Evolutionary conservation across 345 rosid genomes (phyloP), one percentile per base, ranked within the genome.

Genomic region (Eucalyptus dawsonii): DNA sequence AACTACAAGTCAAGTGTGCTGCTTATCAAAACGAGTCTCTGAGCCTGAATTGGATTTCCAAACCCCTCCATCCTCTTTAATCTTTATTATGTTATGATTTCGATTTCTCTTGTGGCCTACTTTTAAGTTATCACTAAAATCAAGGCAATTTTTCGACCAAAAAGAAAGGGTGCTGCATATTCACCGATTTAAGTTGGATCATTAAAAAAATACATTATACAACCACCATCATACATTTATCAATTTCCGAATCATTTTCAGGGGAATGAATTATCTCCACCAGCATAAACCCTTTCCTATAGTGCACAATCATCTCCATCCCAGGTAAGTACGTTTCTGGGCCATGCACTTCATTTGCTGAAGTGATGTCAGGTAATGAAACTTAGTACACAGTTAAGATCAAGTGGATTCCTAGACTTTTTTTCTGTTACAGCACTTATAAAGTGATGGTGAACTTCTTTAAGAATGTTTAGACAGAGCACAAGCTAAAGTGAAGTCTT

Each of bases 201-300:
- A 19, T 72, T 37, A 14, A 11, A 17, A 72, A 72, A 34, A 12
- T 37, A 72, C 44, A 72, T 19, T 72, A 34, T 37, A 72, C 81
- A 76, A 76, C 83, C 27, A 19, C 83, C 45, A 19, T 6, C 42
- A 37, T 37, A 5, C 27, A 34, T 72, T 37, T 72, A 72, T 72
- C 25, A 76, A 76, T 76, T 37, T 76, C 83, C 47, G 3, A 31
- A 89, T 47, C 19, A 87, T 65, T 86, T 40, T 88, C 92, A 95
- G 96, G 88, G 96, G 96, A 90, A 93, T 95, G 95, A 93, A 93
- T 90, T 95, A 95, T 89, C 96, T 95, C 88, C 97, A 93, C 54
- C 49, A 92, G 92, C 96, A 95, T 91, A 95, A 94, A 89, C 95
- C 97, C 10, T 88, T 91, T 3, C 94, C 97, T 14, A 93, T 94